Evolutionary conservation across 73 alveolate species (phyloP).

Genomic region (Uronychia binucleata): DNA sequence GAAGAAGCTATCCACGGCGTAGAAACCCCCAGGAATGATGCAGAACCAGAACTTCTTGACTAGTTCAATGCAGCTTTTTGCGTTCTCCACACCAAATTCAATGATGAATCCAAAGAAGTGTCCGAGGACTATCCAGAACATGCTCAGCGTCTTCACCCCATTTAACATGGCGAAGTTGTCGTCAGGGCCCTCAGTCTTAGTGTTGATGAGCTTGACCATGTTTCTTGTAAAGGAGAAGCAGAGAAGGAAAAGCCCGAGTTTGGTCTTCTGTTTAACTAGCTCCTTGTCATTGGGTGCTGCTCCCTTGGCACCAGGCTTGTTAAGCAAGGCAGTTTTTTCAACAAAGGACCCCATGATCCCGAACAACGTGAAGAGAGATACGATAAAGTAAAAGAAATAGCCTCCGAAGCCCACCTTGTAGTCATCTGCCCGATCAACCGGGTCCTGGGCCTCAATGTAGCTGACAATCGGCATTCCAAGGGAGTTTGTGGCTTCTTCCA

Average conservation of each 20-base stretch:
- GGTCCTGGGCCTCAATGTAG: background rate
- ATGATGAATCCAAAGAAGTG: background rate
- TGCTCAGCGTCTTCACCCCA: constrained; percentile 14
- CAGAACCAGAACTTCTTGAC: background rate
- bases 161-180: constrained; percentile 17
- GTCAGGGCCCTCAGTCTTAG: constrained; percentile 8
- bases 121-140: constrained; percentile 23
- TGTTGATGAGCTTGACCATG: background rate
- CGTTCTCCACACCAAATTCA: background rate
- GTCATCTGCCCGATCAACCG: background rate
- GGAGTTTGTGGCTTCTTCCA: background rate
- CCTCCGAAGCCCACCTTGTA: background rate
- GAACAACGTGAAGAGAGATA: background rate
- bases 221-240: constrained; percentile 8
- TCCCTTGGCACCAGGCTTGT: background rate
- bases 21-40: constrained; percentile 24
- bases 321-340: background rate
- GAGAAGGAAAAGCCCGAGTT: background rate
- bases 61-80: background rate
- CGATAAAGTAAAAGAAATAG: background rate
- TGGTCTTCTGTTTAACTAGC: background rate
- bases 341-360: constrained; percentile 4
- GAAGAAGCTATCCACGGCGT: constrained; percentile 19
- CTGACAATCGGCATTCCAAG: background rate
- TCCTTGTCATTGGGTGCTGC: background rate